Evolutionary conservation across 2,329 filamentous ascomycete genomes (phyloP).

Genomic region (Phialophora expanda): DNA sequence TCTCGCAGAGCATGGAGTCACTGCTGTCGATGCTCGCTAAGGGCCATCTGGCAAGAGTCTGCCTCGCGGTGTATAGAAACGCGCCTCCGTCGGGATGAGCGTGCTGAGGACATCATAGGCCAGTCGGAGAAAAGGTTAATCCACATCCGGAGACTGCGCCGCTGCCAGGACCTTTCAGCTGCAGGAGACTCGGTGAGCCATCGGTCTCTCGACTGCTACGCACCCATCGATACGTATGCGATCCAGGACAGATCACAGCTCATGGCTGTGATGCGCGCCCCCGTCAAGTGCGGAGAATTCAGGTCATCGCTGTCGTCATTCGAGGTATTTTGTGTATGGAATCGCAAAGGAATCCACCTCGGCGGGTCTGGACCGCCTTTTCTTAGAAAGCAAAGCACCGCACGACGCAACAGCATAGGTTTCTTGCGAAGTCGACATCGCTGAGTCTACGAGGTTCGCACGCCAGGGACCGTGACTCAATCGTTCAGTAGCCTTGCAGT

Average conservation of each 20-base stretch:
- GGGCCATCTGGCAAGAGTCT: constrained; percentile 8
- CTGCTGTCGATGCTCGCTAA: neutral
- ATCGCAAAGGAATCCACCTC: constrained; percentile 1
- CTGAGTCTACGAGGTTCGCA: neutral
- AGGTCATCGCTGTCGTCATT: constrained; percentile 6
- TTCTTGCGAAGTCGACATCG: neutral
- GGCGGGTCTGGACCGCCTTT: constrained; percentile 16
- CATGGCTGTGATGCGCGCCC: neutral
- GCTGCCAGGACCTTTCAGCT: constrained; percentile 12
- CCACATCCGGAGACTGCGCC: constrained; percentile 23
- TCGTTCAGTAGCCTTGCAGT: neutral
- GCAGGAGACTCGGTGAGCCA: constrained; percentile 8
- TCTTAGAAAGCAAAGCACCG: constrained; percentile 13
- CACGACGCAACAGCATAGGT: neutral
- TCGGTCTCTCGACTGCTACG: neutral
- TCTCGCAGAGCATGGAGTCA: neutral
- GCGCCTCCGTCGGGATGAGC: constrained; percentile 20
- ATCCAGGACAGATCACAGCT: neutral
- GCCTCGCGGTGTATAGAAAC: constrained; percentile 23
- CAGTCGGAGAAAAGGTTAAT: constrained; percentile 25
- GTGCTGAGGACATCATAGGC: constrained; percentile 12
- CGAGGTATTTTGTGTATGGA: constrained; percentile 3
- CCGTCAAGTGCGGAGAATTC: neutral
- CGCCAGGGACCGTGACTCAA: neutral
- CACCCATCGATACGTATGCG: neutral